Evolutionary conservation across 495 filamentous ascomycete genomes (phyloP), one percentile per base, ranked within the genome.

Genomic region (Pseudevernia furfuracea): DNA sequence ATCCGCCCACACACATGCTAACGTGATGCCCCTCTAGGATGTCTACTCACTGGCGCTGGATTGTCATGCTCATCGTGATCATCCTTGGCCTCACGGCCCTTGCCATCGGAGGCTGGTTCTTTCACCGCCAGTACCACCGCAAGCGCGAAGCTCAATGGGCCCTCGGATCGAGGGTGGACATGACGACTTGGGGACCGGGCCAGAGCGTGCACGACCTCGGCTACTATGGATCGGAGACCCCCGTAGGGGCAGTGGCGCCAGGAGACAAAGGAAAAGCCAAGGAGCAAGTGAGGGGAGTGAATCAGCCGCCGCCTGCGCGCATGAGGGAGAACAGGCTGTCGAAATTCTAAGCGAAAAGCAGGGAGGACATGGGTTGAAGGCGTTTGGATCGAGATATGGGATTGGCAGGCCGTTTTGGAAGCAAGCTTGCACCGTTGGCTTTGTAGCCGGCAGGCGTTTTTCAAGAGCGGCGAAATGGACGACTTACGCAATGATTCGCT

Each of bases 11-110:
- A 12, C 55, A 21, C 23, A 7, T 25, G n/a, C 43, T 44, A 39
- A 30, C 19, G 28, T 39, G 58, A 32, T 64, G 30, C 39, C 23
- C 38, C 21, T 5, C 7, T 61, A 84, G 82, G 82, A 78, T 78
- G 71, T 73, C 73, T 48, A 70, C 73, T 14, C 82, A 84, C 66
- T 83, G 79, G 71, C 67, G 72, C 65, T 83, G 80, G 81, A 72
- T 84, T 6, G 71, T 83, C 63, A 76, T 86, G 79, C 39, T 82
- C n/a, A 79, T 83, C 59, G 73, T 84, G 34, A 72, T 84, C 15
- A 65, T 74, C 37, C 44, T 83, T 58, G 81, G 75, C n/a, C 80
- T 84, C 66, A 59, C 63, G 25, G 57, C 68, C 52, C 61, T 82
- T 63, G 71, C 75, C 52, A 62, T 74, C 5, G 43, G 72, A 0